Evolutionary conservation across 2,329 filamentous ascomycete genomes (phyloP), one percentile per base, ranked within the genome.

Genomic region (Aschersonia sp.): DNA sequence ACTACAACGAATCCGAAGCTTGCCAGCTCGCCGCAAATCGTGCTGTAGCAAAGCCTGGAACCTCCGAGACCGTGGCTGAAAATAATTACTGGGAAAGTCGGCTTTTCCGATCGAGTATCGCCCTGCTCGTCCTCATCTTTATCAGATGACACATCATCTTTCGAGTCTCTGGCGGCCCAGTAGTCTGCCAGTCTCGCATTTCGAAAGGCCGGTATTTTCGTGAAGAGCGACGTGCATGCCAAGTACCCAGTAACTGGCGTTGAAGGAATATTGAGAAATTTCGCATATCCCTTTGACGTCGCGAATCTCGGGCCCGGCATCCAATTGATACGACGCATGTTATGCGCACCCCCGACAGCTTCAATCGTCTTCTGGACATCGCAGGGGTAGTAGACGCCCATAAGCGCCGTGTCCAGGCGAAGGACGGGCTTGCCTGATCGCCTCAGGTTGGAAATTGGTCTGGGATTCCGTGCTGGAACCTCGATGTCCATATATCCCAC

Each of bases 401-500:
- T 75, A 5, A 83, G 66, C 7, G 83, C 75, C 0, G 79, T 83
- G 48, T 70, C 68, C 45, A 70, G 57, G 35, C 66, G 64, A 50
- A 71, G 56, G 2, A 68, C 63, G 30, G 63, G 63, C 45, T 60
- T 61, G 39, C 61, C 58, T 44, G 67, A 58, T 42, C 67, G 59
- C 50, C 64, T 66, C 49, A 69, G 64, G 51, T 59, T 57, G 11
- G 64, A 71, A 47, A 70, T 63, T 9, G 60, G 58, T 29, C 64
- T 60, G 10, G 67, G 66, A 1, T 63, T 49, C 10, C 64, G 58
- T 12, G 70, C 72, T 5, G 80, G 78, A 31, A 83, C 70, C 59
- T 85, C 81, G 49, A 81, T 68, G 54, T 85, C 80, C 58, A 83
- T 70, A 10, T 78, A 83, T 30, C 82, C 81, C 41, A 87, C 81